Evolutionary conservation across 2,329 filamentous ascomycete genomes (phyloP).

Genomic region (Ceratocystis albifundus): DNA sequence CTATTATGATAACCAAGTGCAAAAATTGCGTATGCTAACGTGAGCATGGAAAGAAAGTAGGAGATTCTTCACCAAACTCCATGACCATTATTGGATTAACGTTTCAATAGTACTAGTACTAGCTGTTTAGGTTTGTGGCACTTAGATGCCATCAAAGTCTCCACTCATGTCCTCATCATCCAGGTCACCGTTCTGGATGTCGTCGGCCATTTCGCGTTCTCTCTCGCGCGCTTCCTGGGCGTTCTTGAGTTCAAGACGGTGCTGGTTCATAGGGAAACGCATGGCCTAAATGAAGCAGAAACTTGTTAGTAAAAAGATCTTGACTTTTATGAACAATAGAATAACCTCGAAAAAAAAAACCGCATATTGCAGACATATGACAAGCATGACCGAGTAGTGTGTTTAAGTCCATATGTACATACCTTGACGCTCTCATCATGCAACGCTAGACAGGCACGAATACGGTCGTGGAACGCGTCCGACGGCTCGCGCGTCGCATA

Average conservation of each 20-base stretch:
- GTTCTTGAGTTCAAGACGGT: slow-evolving; percentile 92
- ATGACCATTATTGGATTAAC: neutral
- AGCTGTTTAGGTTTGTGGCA: neutral
- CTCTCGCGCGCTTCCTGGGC: slow-evolving; percentile 95
- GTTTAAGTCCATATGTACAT: slow-evolving; percentile 27
- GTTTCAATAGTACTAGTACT: neutral
- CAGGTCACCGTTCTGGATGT: slow-evolving; percentile 94
- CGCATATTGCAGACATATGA: neutral
- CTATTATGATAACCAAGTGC: slow-evolving; percentile 18
- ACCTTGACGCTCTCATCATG: slow-evolving; percentile 98
- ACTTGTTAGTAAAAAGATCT: slow-evolving; percentile 27
- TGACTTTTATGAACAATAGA: neutral
- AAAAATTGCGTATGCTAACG: slow-evolving; percentile 12
- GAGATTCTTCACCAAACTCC: neutral
- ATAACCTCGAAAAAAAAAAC: slow-evolving; percentile 24
- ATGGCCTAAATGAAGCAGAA: slow-evolving; percentile 55
- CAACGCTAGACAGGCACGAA: slow-evolving; percentile 76
- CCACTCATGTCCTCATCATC: slow-evolving; percentile 93
- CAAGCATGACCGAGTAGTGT: neutral
- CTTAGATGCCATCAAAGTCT: slow-evolving; percentile 90
- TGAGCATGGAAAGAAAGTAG: neutral
- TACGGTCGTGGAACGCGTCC: slow-evolving; percentile 95
- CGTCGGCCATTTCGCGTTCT: slow-evolving; percentile 93
- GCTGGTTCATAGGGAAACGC: slow-evolving; percentile 99
- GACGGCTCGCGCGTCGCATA: slow-evolving; percentile 93